These are phyloP conservation scores for Tranzscheliella williamsii DNA, from an alignment of 1,284 basidiomycete species.

Conservation along the genomic window DNA sequence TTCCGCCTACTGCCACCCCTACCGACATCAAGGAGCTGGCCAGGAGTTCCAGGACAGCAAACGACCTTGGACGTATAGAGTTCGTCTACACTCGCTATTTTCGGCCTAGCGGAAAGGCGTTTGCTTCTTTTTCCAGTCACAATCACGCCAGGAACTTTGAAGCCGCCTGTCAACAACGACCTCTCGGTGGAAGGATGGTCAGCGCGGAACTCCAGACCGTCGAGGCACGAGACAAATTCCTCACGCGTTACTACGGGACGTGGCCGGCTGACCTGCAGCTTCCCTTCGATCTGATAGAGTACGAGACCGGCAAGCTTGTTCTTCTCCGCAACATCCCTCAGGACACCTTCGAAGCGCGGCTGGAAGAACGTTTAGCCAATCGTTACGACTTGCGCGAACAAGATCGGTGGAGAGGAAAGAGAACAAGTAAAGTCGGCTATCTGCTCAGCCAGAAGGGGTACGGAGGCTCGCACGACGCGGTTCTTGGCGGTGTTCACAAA, in stretches of 20 bases:
- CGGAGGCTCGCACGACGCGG: slow-evolving; percentile 20
- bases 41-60: slow-evolving; percentile 3
- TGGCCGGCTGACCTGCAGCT: slow-evolving; percentile 14
- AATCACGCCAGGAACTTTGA: slow-evolving; percentile 9
- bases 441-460: slow-evolving; percentile 3
- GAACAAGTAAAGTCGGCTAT: slow-evolving; percentile 8
- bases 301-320: slow-evolving; percentile 34
- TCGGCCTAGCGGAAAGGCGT: slow-evolving; percentile 9
- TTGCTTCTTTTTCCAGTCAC: slow-evolving; percentile 15
- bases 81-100: slow-evolving; percentile 19
- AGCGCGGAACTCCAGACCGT: slow-evolving; percentile 1
- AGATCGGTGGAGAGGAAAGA: slow-evolving; percentile 23
- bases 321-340: slow-evolving; percentile 37
- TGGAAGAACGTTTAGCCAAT: slow-evolving; percentile 32
- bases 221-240: neutral
- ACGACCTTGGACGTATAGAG: slow-evolving; percentile 23
- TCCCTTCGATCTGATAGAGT: slow-evolving; percentile 30
- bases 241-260: slow-evolving; percentile 2
- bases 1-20: slow-evolving; percentile 23
- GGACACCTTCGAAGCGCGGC: slow-evolving; percentile 35
- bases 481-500: slow-evolving; percentile 22
- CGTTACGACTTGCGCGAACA: slow-evolving; percentile 32
- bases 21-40: slow-evolving; percentile 19
- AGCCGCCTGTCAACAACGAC: slow-evolving; percentile 4
- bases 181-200: slow-evolving; percentile 19